phyloP scores from a whole-genome alignment of 192 early-diverging fungal genomes.

The Coemansia sp. region DNA sequence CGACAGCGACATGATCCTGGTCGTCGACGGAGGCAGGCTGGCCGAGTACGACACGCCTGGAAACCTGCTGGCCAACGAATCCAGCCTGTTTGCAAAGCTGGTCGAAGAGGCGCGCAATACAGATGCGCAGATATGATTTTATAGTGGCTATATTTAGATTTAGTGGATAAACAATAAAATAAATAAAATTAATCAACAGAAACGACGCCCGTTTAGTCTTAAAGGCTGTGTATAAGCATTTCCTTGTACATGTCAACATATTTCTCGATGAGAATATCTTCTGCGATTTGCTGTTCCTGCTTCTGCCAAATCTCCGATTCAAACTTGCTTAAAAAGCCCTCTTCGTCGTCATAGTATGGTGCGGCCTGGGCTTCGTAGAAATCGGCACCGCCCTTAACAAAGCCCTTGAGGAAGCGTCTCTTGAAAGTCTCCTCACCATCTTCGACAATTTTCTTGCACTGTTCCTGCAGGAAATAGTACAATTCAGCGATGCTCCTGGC shows the following conservation, averaged over 20 bases:
- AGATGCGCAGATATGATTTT: conserved; percentile 9
- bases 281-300: background rate
- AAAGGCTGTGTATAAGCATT: background rate
- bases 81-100: conserved; percentile 60
- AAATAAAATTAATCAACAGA: no score
- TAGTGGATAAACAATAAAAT: no score
- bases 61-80: conserved; percentile 53
- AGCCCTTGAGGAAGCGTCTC: background rate
- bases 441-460: background rate
- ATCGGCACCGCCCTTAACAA: background rate
- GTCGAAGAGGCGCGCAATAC: conserved; percentile 59
- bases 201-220: no score
- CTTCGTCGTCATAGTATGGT: background rate
- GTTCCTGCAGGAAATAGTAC: background rate
- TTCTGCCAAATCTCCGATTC: background rate
- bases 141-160: background rate
- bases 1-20: conserved; percentile 45
- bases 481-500: background rate
- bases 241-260: background rate
- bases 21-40: conserved; percentile 58
- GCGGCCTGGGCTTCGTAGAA: background rate
- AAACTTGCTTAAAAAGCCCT: background rate
- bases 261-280: background rate
- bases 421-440: background rate
- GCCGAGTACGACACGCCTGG: conserved; percentile 62